These are phyloP conservation scores for Silene conica DNA, from an alignment of 148 eudicot species.

Conservation along the genomic window DNA sequence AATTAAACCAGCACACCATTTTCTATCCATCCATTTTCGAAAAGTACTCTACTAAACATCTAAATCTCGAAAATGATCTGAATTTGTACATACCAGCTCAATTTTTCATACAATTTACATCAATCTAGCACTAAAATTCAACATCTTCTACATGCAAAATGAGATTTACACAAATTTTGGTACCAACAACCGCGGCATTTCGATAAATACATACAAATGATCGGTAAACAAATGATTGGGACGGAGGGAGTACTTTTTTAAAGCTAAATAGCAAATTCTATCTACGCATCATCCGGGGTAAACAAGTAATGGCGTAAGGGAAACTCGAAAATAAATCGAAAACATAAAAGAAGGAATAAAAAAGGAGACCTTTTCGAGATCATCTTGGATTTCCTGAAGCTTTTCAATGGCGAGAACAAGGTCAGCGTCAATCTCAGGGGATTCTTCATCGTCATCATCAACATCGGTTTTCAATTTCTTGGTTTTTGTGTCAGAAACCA, in stretches of 20 bases:
- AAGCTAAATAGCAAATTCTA: background rate
- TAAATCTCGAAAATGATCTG: background rate
- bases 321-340: background rate
- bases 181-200: too few species aligned
- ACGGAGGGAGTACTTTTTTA: too few species aligned
- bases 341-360: background rate
- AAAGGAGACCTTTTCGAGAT: conserved; percentile 71
- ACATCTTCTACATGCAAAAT: background rate
- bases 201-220: too few species aligned
- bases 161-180: background rate
- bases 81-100: too few species aligned
- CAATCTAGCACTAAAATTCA: background rate
- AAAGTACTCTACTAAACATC: background rate
- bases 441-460: conserved; percentile 39
- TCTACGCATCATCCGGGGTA: background rate
- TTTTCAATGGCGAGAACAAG: conserved; percentile 68
- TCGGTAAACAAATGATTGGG: background rate
- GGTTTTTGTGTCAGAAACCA: conserved; percentile 61
- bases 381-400: conserved; percentile 88
- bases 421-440: conserved; percentile 51
- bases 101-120: too few species aligned
- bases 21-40: background rate
- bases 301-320: background rate
- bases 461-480: conserved; percentile 60
- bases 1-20: background rate